Percentiles rank a stretch among this genome's conserved stretches.
Evolutionary conservation across 2,329 filamentous ascomycete genomes (phyloP).

Genomic region (Xylaria sp.): DNA sequence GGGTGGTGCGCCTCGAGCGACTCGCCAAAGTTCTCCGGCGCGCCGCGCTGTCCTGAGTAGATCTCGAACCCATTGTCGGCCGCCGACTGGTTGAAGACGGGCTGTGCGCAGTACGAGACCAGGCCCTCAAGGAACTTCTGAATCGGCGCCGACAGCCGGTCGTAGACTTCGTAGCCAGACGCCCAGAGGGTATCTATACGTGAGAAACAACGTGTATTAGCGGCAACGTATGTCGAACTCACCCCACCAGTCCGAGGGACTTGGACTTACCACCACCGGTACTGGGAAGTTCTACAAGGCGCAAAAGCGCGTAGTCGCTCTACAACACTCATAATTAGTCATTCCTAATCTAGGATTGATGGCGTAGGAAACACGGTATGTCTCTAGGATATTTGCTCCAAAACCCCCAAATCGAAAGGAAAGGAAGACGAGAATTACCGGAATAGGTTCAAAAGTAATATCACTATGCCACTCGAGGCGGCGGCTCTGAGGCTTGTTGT

Average conservation of each 20-base stretch:
- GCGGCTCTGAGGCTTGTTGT: conserved; percentile 50
- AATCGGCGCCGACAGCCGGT: conserved; percentile 53
- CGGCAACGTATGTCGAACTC: no score
- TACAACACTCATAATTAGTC: background rate
- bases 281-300: conserved; percentile 52
- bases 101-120: conserved; percentile 52
- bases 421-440: conserved; percentile 38
- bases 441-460: conserved; percentile 62
- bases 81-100: conserved; percentile 47
- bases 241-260: no score
- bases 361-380: no score
- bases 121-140: conserved; percentile 54
- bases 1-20: conserved; percentile 58
- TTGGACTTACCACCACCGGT: conserved; percentile 49
- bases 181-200: conserved; percentile 51
- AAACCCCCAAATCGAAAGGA: background rate
- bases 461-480: conserved; percentile 58
- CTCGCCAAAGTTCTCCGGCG: conserved; percentile 59
- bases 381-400: no score
- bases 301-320: conserved; percentile 58
- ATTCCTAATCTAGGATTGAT: no score
- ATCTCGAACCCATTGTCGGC: conserved; percentile 49
- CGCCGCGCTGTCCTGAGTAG: conserved; percentile 54
- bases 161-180: conserved; percentile 54
- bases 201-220: background rate